Evolutionary conservation across 1,284 basidiomycete genomes (phyloP).

Genomic region (Microbotryomycetes sp.): DNA sequence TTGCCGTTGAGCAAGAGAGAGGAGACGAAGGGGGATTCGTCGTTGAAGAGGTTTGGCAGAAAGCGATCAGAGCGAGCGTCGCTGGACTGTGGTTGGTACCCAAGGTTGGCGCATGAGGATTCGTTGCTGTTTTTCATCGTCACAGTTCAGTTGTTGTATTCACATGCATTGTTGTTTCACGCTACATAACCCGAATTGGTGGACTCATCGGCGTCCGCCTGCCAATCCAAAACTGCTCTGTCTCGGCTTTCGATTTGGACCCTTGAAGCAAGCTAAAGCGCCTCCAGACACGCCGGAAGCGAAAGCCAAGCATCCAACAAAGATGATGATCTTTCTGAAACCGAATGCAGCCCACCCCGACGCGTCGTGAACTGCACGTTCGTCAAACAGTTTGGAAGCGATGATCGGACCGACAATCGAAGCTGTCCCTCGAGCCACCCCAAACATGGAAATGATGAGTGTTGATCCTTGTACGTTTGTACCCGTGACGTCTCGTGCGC

Average conservation of each 20-base stretch:
- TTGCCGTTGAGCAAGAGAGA: slow-evolving; percentile 11
- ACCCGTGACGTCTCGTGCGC: slow-evolving; percentile 14
- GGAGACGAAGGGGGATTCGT: slow-evolving; percentile 65
- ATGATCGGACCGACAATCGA: slow-evolving; percentile 15
- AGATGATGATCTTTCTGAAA: slow-evolving; percentile 20
- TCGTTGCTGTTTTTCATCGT: too few species aligned
- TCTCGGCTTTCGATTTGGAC: background rate
- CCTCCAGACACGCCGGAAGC: background rate
- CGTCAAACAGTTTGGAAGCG: slow-evolving; percentile 14
- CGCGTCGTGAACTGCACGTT: background rate
- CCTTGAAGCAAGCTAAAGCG: background rate
- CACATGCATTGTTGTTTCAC: too few species aligned
- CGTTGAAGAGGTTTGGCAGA: slow-evolving; percentile 76
- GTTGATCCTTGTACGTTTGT: slow-evolving; percentile 16
- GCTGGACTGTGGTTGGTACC: slow-evolving; percentile 54
- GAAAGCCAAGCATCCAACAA: slow-evolving; percentile 1
- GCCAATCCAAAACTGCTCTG: background rate
- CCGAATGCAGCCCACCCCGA: slow-evolving; percentile 19
- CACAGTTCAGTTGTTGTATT: too few species aligned
- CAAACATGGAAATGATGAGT: slow-evolving; percentile 17
- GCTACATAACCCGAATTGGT: too few species aligned
- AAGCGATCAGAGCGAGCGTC: slow-evolving; percentile 68
- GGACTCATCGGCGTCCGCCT: too few species aligned
- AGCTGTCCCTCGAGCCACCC: slow-evolving; percentile 17
- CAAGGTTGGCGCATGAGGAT: slow-evolving; percentile 9